Evolutionary conservation across 164 flowering plant genomes (phyloP).

Genomic region (Magnolia sinica): DNA sequence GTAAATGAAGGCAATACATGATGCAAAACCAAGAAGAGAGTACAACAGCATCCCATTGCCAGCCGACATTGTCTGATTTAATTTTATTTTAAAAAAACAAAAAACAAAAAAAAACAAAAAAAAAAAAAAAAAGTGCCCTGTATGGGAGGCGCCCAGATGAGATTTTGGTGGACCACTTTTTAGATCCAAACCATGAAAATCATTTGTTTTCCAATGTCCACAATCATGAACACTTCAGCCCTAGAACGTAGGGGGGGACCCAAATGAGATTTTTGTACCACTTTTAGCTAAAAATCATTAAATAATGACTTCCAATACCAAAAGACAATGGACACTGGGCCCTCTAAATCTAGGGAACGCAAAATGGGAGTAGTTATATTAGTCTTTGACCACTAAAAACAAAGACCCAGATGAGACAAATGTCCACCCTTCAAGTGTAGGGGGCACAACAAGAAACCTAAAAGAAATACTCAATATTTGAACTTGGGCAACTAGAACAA

Average conservation of each 20-base stretch:
- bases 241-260: background rate
- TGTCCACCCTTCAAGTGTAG: background rate
- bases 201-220: background rate
- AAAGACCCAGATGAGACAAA: slow-evolving; percentile 1
- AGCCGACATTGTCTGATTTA: slow-evolving; percentile 29
- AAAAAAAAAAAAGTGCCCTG: background rate
- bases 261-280: slow-evolving; percentile 6
- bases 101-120: background rate
- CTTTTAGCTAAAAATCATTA: slow-evolving; percentile 15
- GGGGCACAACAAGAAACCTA: too few relatives aligned
- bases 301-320: background rate
- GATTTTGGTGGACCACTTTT: slow-evolving; percentile 4
- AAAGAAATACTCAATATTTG: background rate
- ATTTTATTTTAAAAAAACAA: background rate
- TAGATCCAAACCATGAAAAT: slow-evolving; percentile 12
- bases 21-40: slow-evolving; percentile 74
- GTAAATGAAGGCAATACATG: slow-evolving; percentile 59
- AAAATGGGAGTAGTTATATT: background rate
- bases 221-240: too few relatives aligned
- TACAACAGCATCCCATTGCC: slow-evolving; percentile 48
- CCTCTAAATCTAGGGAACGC: slow-evolving; percentile 7
- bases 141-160: background rate
- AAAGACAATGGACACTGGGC: slow-evolving; percentile 4
- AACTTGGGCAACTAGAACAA: background rate
- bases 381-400: background rate